phyloP scores from a whole-genome alignment of 129 eudicot genomes.

The Flaveria robusta region DNA sequence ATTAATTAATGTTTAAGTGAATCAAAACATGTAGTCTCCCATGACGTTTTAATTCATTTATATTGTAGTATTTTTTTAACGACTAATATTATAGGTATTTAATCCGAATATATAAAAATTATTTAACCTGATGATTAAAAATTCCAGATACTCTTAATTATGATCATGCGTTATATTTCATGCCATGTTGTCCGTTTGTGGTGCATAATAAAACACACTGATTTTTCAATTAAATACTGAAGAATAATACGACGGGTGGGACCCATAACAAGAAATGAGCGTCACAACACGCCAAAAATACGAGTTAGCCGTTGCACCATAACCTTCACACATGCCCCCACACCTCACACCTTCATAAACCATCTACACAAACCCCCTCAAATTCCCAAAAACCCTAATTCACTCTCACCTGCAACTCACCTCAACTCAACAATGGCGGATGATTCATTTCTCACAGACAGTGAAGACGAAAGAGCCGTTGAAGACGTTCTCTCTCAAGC shows the following conservation, averaged over 20 bases:
- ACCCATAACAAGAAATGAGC: constrained; percentile 25
- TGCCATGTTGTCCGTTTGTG: too few species aligned
- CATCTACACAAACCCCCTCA: background rate
- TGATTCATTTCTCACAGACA: constrained; percentile 48
- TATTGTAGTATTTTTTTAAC: too few species aligned
- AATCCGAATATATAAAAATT: too few species aligned
- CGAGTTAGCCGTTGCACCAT: constrained; percentile 46
- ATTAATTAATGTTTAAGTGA: too few species aligned
- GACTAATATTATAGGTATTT: too few species aligned
- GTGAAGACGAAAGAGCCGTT: constrained; percentile 65
- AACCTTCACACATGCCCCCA: background rate
- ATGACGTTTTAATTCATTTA: too few species aligned
- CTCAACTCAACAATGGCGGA: constrained; percentile 34
- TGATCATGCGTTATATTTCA: too few species aligned
- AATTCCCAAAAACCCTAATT: background rate
- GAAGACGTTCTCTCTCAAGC: constrained; percentile 66
- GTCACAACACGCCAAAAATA: constrained; percentile 36
- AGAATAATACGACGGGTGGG: constrained; percentile 9
- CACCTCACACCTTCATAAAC: constrained; percentile 16
- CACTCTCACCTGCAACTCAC: background rate
- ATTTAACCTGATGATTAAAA: too few species aligned
- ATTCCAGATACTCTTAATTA: too few species aligned
- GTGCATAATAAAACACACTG: too few species aligned
- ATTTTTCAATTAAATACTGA: background rate
- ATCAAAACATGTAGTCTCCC: too few species aligned